phyloP scores from a whole-genome alignment of 2,329 filamentous ascomycete genomes.

The Pseudogymnoascus sp. region DNA sequence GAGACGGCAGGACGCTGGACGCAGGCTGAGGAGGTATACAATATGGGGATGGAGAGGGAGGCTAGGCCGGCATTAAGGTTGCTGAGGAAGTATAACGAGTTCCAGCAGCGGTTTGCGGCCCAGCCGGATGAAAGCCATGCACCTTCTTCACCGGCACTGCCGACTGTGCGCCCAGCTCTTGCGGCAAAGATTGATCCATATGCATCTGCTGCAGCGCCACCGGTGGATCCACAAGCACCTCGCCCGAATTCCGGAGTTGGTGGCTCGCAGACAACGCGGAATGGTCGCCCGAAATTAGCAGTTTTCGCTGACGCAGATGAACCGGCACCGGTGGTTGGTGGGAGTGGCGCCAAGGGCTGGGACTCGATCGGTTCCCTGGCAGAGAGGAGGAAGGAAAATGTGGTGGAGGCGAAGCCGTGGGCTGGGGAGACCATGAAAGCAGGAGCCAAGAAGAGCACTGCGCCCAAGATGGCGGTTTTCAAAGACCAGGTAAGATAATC shows the following conservation, averaged over 20 bases:
- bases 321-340: conserved; percentile 46
- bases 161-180: conserved; percentile 71
- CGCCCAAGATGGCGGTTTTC: conserved; percentile 83
- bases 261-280: conserved; percentile 46
- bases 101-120: conserved; percentile 69
- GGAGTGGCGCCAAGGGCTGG: conserved; percentile 64
- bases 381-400: conserved; percentile 91
- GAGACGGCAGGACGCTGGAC: conserved; percentile 75
- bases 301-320: conserved; percentile 76
- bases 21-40: conserved; percentile 91
- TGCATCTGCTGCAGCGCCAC: conserved; percentile 42
- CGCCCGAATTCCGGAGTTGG: conserved; percentile 40
- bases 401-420: conserved; percentile 79
- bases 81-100: conserved; percentile 84
- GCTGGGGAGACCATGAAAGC: conserved; percentile 82
- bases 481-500: conserved; percentile 79
- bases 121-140: conserved; percentile 53
- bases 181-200: conserved; percentile 84
- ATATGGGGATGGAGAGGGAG: conserved; percentile 78
- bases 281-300: conserved; percentile 70
- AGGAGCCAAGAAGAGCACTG: conserved; percentile 69
- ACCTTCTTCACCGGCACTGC: conserved; percentile 80
- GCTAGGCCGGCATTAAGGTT: conserved; percentile 75
- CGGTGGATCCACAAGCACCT: conserved; percentile 54
- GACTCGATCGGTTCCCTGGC: conserved; percentile 80